A percentile compares a stretch with the other conserved stretches of the same genome.
phyloP scores from a whole-genome alignment of 192 early-diverging fungal species.

The Phlyctochytrium bullatum region DNA sequence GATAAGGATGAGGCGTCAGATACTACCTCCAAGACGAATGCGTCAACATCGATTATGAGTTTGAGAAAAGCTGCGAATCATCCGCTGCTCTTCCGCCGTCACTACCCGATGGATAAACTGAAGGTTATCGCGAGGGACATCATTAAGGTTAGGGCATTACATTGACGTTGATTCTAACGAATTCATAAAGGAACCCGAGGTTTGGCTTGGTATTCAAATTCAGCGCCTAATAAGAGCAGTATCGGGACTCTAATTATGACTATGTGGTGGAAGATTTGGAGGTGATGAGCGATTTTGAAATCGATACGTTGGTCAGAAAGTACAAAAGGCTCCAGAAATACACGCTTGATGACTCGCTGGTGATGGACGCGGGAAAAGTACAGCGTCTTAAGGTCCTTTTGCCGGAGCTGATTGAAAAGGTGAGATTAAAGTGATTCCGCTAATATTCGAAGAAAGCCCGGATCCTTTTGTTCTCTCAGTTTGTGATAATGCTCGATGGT shows the following conservation, averaged over 20 bases:
- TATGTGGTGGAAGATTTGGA: constrained; percentile 85
- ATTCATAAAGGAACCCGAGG: constrained; percentile 13
- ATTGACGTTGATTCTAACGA: background rate
- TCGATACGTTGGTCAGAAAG: constrained; percentile 66
- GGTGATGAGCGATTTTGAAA: constrained; percentile 83
- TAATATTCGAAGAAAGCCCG: constrained; percentile 37
- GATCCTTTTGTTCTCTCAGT: constrained; percentile 50
- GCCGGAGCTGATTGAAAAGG: constrained; percentile 39
- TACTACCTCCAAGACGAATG: constrained; percentile 9
- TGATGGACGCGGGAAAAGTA: constrained; percentile 81
- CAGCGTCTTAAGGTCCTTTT: constrained; percentile 56
- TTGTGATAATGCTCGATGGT: constrained; percentile 56
- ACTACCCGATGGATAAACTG: constrained; percentile 57
- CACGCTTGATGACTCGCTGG: constrained; percentile 43
- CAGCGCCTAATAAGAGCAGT: constrained; percentile 48
- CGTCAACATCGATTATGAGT: constrained; percentile 63
- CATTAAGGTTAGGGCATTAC: constrained; percentile 38
- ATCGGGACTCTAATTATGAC: constrained; percentile 66
- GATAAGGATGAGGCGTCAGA: constrained; percentile 6
- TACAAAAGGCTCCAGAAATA: constrained; percentile 50
- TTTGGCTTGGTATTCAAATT: constrained; percentile 4
- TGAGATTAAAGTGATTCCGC: constrained; percentile 12
- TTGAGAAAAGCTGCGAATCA: constrained; percentile 85
- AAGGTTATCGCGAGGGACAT: constrained; percentile 67
- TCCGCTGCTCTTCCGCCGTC: constrained; percentile 70